These are phyloP conservation scores for Sarocladiaceae sp. DNA, from an alignment of 2,329 filamentous ascomycete genomes.

Conservation along the genomic window DNA sequence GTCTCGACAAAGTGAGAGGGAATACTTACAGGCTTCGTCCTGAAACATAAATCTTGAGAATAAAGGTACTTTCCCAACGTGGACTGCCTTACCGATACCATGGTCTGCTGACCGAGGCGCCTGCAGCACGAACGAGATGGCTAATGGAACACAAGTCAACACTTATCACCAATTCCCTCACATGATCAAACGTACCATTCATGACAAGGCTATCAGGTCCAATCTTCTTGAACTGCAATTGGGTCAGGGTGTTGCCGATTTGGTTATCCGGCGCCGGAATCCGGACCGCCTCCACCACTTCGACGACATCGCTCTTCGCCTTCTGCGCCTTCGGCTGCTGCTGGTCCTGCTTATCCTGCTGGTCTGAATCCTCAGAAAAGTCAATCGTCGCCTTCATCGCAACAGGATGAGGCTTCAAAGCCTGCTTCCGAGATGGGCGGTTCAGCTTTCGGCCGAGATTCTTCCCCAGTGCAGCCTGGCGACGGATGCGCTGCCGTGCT, in stretches of 20 bases:
- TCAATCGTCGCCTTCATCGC: too few species aligned
- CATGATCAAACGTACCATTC: neutral
- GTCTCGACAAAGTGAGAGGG: neutral
- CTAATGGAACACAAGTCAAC: neutral
- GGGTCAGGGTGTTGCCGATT: slow-evolving; percentile 5
- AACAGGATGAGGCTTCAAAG: neutral
- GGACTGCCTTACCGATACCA: slow-evolving; percentile 6
- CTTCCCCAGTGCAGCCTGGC: slow-evolving; percentile 7
- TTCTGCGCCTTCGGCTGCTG: neutral
- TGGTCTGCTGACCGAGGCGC: neutral
- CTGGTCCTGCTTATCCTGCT: too few species aligned
- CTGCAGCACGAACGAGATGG: slow-evolving; percentile 7
- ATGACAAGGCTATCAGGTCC: slow-evolving; percentile 7
- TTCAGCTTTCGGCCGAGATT: slow-evolving; percentile 8
- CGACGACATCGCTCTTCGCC: neutral
- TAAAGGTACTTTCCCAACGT: neutral
- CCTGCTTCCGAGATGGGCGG: neutral
- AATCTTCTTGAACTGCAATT: neutral
- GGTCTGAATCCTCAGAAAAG: too few species aligned
- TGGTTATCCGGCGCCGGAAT: neutral
- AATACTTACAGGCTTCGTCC: slow-evolving; percentile 8
- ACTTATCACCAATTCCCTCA: neutral
- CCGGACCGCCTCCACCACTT: neutral
- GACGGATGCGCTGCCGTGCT: slow-evolving; percentile 4
- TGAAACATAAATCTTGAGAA: slow-evolving; percentile 8